phyloP scores from a whole-genome alignment of 2,329 filamentous ascomycete genomes.

The Ophiobolus disseminans region DNA sequence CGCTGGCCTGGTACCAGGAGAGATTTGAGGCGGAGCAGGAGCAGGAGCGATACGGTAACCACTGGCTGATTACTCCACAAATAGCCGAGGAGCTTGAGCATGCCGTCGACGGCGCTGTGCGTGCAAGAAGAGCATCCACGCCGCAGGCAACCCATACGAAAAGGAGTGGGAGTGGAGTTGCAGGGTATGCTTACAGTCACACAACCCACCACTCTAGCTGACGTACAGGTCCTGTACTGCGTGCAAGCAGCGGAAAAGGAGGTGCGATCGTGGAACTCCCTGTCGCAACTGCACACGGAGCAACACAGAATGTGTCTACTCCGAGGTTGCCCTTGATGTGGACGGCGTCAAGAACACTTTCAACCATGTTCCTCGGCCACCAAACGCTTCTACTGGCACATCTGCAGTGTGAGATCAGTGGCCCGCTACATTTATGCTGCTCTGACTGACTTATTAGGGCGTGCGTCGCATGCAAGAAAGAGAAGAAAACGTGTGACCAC shows the following conservation, averaged over 20 bases:
- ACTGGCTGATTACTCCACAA: constrained; percentile 68
- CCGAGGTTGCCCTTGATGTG: too few relatives aligned
- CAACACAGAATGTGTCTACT: constrained; percentile 15
- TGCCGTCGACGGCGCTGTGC: constrained; percentile 19
- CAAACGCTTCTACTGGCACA: too few relatives aligned
- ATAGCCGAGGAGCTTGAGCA: constrained; percentile 47
- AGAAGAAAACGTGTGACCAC: too few relatives aligned
- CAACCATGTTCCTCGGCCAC: too few relatives aligned
- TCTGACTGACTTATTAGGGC: too few relatives aligned
- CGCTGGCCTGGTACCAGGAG: constrained; percentile 70
- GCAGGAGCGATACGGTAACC: constrained; percentile 64
- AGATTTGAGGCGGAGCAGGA: constrained; percentile 67
- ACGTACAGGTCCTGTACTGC: constrained; percentile 13
- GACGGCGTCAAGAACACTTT: too few relatives aligned
- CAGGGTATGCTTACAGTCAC: constrained; percentile 18
- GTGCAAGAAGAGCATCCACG: constrained; percentile 24
- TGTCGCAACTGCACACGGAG: constrained; percentile 17
- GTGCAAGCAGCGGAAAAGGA: constrained; percentile 17
- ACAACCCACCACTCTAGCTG: neutral
- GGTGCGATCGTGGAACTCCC: constrained; percentile 16
- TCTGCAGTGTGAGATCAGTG: too few relatives aligned
- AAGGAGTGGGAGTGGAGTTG: constrained; percentile 6
- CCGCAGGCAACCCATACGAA: constrained; percentile 10
- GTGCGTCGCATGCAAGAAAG: too few relatives aligned
- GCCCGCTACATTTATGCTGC: too few relatives aligned